Base-by-base conservation (phyloP, 805 yeast species). In the Helenozyma baotianmanensis region DNA sequence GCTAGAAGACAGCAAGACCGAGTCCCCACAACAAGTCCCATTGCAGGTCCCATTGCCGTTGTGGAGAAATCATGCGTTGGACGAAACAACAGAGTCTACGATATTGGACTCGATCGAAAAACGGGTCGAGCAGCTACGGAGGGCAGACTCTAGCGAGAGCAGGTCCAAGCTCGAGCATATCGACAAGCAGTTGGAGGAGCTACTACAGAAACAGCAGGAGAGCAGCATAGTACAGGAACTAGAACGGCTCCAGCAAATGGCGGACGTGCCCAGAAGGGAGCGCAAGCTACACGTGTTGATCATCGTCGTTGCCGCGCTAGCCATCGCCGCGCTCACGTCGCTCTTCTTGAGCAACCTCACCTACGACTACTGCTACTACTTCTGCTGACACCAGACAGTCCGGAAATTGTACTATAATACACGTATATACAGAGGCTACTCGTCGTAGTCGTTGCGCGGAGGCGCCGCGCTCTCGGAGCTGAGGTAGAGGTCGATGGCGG, bases 381-480 rank as follows among this genome's bases (percentile, higher is more conserved):
- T 51, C 42, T 64, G 70, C 43, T 64, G 26, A 28, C 10, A 12
- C 8, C 13, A n/a, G 17, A 11, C 5, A 16, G 11, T 6, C 3
- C 14, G 4, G 14, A n/a, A 29, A 27, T 28, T 38, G 39, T 31
- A 38, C 33, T 34, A 29, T 34, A 30, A 30, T 23, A 23, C 31
- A 23, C 11, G 14, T 14, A 7, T 28, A 28, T 12, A 23, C 10
- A 14, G 12, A 23, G 26, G 9, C 43, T 51, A 66, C 21, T 59
- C 66, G 51, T 88, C 94, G 60, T 88, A 92, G 62, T 92, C 97
- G 52, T 84, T 81, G 29, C 69, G 54, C 13, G 97, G 97, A 15
- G 97, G 97, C 29, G 47, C 47, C 6, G 43, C 42, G n/a, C 39
- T 30, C 26, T 46, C 51, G 6, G 43, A 38, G 21, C 45, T 32